Base-by-base conservation (phyloP, 345 rosid genomes). In the Physaria fendleri region DNA sequence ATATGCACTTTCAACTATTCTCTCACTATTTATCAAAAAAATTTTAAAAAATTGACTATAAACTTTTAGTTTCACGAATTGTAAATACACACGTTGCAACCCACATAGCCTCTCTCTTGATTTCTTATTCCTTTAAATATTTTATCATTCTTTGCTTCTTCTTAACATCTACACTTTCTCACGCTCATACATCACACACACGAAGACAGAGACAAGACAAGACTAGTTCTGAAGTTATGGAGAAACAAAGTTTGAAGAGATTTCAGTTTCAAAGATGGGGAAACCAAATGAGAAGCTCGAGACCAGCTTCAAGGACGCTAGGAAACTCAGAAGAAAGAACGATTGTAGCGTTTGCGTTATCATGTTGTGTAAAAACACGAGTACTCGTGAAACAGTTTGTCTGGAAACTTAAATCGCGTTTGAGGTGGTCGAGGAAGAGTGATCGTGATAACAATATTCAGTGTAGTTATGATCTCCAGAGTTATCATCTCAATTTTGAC, bases 401-500 rank as follows among this genome's bases (percentile, higher is more conserved):
- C 42, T 66, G 71, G 78, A 74, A 72, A 52, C 10, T 74, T 8
- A 77, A 74, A 48, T 63, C 78, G 41, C 74, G 66, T 64, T 77
- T 70, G 60, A 59, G 57, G 25, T 25, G 28, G 64, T 51, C 41
- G 46, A 16, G 62, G 29, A 59, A 32, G 71, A 66, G 68, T 15
- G 42, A 43, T 56, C 30, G n/a, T n/a, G n/a, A 61, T 28, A 66
- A 34, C 17, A 71, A 63, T 51, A 42, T 64, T 66, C 69, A 64
- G 63, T 77, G 35, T 71, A 71, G 69, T 54, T 77, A 74, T 59
- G 81, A 74, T 58, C 66, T 71, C 4, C 52, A 56, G 20, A 74
- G 76, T 47, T 77, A 77, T 64, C 62, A 73, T 67, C 69, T 74
- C 1, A 77, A 77, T 53, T 77, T 77, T 6, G 78, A 77, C 38